Evolutionary conservation across 2,329 filamentous ascomycete genomes (phyloP).

Genomic region (Microsporum ferrugineum): DNA sequence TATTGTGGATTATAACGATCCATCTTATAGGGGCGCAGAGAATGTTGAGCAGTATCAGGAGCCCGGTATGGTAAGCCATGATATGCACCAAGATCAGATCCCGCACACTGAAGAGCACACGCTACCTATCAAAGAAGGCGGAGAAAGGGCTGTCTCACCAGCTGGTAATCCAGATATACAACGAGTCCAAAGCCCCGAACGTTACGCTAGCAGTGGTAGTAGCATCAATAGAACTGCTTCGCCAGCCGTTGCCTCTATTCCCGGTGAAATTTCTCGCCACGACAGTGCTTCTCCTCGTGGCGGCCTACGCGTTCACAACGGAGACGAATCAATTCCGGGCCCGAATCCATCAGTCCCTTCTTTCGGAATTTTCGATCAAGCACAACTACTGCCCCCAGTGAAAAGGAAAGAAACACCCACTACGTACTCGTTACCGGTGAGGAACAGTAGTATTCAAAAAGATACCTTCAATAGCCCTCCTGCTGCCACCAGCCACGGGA

Average conservation of each 20-base stretch:
- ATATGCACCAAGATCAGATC: background rate
- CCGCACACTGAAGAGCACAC: background rate
- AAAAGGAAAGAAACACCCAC: background rate
- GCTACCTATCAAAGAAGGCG: background rate
- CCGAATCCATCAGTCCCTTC: background rate
- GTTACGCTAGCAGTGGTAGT: background rate
- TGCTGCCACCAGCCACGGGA: conserved; percentile 8
- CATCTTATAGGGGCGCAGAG: conserved; percentile 7
- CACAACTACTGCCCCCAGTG: background rate
- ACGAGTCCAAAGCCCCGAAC: background rate
- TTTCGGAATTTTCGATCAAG: background rate
- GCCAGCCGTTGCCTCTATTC: background rate
- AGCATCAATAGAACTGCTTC: background rate
- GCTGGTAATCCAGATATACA: background rate
- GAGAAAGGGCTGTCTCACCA: background rate
- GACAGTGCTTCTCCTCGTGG: background rate
- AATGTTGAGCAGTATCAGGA: conserved; percentile 11
- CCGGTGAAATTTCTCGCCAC: background rate
- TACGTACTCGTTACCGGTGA: background rate
- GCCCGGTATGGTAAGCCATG: conserved; percentile 1
- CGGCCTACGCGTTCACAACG: background rate
- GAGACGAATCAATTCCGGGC: background rate
- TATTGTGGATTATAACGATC: conserved; percentile 10
- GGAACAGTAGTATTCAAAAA: background rate
- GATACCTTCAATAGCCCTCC: background rate